phyloP scores from a whole-genome alignment of 495 filamentous ascomycete genomes.

The Astrothelium macrocarpum region DNA sequence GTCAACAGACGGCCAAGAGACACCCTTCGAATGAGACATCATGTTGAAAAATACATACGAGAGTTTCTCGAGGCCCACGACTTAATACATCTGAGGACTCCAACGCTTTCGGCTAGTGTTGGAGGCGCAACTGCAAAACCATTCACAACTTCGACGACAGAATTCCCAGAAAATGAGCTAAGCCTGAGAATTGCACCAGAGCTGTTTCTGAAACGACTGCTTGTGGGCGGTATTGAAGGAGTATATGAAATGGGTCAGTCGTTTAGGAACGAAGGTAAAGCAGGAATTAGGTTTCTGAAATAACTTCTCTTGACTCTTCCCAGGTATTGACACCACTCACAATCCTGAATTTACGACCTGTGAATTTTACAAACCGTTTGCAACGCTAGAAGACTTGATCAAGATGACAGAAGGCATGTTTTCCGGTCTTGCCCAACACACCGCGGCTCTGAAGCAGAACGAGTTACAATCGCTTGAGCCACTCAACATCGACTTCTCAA shows the following conservation, averaged over 20 bases:
- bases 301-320: background rate
- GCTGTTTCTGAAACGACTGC: slow-evolving; percentile 85
- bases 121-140: slow-evolving; percentile 80
- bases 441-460: slow-evolving; percentile 16
- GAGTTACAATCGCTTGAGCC: slow-evolving; percentile 40
- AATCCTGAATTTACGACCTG: slow-evolving; percentile 96
- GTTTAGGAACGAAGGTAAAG: slow-evolving; percentile 82
- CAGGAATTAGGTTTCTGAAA: background rate
- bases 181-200: slow-evolving; percentile 84
- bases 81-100: slow-evolving; percentile 84
- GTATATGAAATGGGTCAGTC: slow-evolving; percentile 90
- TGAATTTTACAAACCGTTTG: slow-evolving; percentile 89
- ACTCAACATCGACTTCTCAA: slow-evolving; percentile 48
- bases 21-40: slow-evolving; percentile 60
- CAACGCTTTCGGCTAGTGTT: slow-evolving; percentile 65
- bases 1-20: slow-evolving; percentile 57
- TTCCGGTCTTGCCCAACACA: slow-evolving; percentile 41
- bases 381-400: slow-evolving; percentile 68
- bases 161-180: slow-evolving; percentile 57
- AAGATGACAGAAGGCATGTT: slow-evolving; percentile 50
- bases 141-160: slow-evolving; percentile 65
- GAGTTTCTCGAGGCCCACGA: slow-evolving; percentile 57
- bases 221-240: slow-evolving; percentile 79
- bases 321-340: slow-evolving; percentile 75
- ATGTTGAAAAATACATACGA: slow-evolving; percentile 63